Evolutionary conservation across 352 stramenopile genomes (phyloP).

Genomic region (Peronospora belbahrii): DNA sequence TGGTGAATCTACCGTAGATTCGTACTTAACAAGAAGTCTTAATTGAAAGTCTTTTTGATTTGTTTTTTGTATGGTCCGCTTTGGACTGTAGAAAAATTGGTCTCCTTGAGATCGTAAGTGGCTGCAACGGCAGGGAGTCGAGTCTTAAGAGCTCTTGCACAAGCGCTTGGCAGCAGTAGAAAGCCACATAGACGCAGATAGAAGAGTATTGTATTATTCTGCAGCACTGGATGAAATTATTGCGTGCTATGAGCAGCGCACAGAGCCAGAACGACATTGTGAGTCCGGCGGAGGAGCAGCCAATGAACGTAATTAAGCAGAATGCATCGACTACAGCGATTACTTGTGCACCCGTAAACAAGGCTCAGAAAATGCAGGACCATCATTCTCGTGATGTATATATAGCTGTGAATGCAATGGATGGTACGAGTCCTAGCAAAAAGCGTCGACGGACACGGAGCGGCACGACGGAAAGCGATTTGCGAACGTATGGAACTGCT

Average conservation of each 20-base stretch:
- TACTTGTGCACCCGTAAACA: conserved; percentile 1
- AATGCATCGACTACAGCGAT: background rate
- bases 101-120: conserved; percentile 13
- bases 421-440: conserved; percentile 2
- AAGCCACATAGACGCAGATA: background rate
- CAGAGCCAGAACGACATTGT: conserved; percentile 16
- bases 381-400: conserved; percentile 4
- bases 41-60: conserved; percentile 2
- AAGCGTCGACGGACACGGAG: conserved; percentile 9
- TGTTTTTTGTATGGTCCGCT: conserved; percentile 4
- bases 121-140: conserved; percentile 1
- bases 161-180: conserved; percentile 4
- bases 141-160: conserved; percentile 1
- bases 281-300: background rate
- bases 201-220: background rate
- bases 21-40: conserved; percentile 23
- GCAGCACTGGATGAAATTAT: conserved; percentile 2
- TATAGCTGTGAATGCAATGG: conserved; percentile 5
- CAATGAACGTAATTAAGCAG: conserved; percentile 1
- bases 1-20: conserved; percentile 20
- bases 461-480: background rate
- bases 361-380: background rate
- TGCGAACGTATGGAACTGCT: background rate
- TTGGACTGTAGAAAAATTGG: background rate
- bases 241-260: conserved; percentile 12